Percentiles rank a stretch among this genome's conserved stretches.
phyloP scores from a whole-genome alignment of 805 yeast species.

The Komagataella ulmi region DNA sequence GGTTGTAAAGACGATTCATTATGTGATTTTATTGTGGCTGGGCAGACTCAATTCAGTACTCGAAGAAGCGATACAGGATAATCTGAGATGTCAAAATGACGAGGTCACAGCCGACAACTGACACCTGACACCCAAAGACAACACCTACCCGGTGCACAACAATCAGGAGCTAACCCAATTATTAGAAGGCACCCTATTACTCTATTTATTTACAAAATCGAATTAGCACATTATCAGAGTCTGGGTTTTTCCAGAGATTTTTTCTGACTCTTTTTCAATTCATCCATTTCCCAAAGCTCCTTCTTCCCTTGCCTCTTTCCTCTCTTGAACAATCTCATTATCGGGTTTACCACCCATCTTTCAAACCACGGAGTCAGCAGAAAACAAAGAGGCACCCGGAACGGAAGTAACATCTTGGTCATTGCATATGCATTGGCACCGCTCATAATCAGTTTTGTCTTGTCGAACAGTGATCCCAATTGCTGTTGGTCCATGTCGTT shows the following conservation, averaged over 20 bases:
- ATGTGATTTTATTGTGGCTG: constrained; percentile 21
- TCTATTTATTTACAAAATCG: neutral
- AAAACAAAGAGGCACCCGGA: constrained; percentile 16
- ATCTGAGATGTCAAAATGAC: neutral
- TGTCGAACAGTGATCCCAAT: constrained; percentile 11
- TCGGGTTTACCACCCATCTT: constrained; percentile 16
- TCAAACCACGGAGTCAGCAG: constrained; percentile 21
- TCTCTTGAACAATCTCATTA: constrained; percentile 10
- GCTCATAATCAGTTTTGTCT: constrained; percentile 15
- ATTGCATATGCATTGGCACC: constrained; percentile 24
- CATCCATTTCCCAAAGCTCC: constrained; percentile 3
- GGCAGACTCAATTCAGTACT: constrained; percentile 22
- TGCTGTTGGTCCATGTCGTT: constrained; percentile 6
- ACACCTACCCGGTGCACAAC: too few species aligned
- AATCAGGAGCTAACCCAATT: too few species aligned
- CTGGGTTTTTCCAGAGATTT: neutral
- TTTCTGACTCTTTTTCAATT: neutral
- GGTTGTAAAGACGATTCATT: constrained; percentile 24
- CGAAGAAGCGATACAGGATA: neutral
- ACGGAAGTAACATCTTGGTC: constrained; percentile 15
- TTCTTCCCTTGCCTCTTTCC: constrained; percentile 3
- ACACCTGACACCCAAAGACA: neutral
- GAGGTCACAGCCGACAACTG: neutral
- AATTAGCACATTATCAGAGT: neutral
- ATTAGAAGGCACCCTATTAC: neutral